Percentiles rank a stretch among this genome's conserved stretches.
phyloP scores from a whole-genome alignment of 2,329 filamentous ascomycete species.

The Nannizziopsis arthrosporioides region DNA sequence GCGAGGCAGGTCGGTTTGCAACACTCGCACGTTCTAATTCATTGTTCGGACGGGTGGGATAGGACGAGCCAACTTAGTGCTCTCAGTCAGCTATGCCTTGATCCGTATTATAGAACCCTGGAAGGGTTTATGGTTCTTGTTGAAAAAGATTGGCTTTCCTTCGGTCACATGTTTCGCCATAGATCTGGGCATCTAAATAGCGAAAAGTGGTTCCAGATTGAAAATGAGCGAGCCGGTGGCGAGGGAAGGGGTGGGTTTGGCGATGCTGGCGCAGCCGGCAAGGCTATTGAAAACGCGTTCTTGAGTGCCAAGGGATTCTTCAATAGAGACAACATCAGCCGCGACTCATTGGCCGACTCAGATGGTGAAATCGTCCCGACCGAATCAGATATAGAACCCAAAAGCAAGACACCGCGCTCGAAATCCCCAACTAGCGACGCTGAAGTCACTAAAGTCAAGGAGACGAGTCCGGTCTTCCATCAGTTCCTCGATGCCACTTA shows the following conservation, averaged over 20 bases:
- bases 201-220: slow-evolving; percentile 86
- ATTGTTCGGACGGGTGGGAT: slow-evolving; percentile 98
- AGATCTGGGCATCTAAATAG: slow-evolving; percentile 78
- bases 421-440: slow-evolving; percentile 39
- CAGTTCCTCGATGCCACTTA: slow-evolving; percentile 94
- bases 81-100: slow-evolving; percentile 80
- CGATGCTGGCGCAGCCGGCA: slow-evolving; percentile 41
- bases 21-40: slow-evolving; percentile 89
- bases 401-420: slow-evolving; percentile 28
- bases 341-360: slow-evolving; percentile 52
- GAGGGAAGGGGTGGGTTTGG: slow-evolving; percentile 30
- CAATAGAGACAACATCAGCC: slow-evolving; percentile 61
- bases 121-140: slow-evolving; percentile 89
- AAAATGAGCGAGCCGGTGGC: slow-evolving; percentile 64
- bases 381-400: slow-evolving; percentile 34
- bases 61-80: slow-evolving; percentile 90
- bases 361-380: slow-evolving; percentile 43
- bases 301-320: slow-evolving; percentile 82
- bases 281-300: slow-evolving; percentile 75
- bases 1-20: slow-evolving; percentile 78
- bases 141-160: slow-evolving; percentile 96
- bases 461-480: slow-evolving; percentile 92
- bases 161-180: slow-evolving; percentile 93
- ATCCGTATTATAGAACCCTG: slow-evolving; percentile 88
- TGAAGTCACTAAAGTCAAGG: slow-evolving; percentile 63